Base-by-base conservation (phyloP, 2,329 filamentous ascomycete species). In the Dactylellina haptotyla region DNA sequence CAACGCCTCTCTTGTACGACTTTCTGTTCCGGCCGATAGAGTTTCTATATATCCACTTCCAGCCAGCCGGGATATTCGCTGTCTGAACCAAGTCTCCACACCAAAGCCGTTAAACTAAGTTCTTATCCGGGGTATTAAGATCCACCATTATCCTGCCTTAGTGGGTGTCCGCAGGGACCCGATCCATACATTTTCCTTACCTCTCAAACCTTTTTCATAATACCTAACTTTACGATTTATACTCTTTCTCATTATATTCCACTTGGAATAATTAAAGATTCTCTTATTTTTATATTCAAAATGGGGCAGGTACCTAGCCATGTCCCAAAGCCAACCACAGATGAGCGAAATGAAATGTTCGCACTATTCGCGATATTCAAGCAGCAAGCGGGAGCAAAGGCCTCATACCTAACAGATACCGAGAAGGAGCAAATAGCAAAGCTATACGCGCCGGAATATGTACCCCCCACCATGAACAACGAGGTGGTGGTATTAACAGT, bases 291-390 rank as follows among this genome's bases (percentile, higher is more conserved):
- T 32, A 32, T 2, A 34, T 53, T 41, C 20, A 56, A 63, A 14
- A 64, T 64, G 61, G 61, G 61, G 16, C 61, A 64, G 20, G 34
- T 64, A 45, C 48, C 61, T 37, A 64, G 61, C 37, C 50, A 63
- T 43, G 46, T 63, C 26, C 58, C 58, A 6, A 43, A 26, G 10
- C 58, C 58, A 41, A 63, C 58, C 10, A 37, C 61, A 56, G 61
- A 64, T 23, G 48, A 64, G 50, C 16, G 61, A 28, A 64, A 48
- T 26, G 48, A 54, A 23, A 45, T 64, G 25, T 45, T 64, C 43
- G n/a, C 4, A 46, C 37, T 64, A 25, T 46, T 64, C 23, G 50
- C 30, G 14, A 23, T 26, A 9, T 64, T 32, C 16, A 26, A 56
- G 46, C 54, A 18, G 9, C 30, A 23, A 46, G 18, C 10, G 32